Percentiles rank a stretch among this genome's conserved stretches.
Conservation (phyloP, 495 filamentous ascomycete species). For the Xylaria scruposa region DNA sequence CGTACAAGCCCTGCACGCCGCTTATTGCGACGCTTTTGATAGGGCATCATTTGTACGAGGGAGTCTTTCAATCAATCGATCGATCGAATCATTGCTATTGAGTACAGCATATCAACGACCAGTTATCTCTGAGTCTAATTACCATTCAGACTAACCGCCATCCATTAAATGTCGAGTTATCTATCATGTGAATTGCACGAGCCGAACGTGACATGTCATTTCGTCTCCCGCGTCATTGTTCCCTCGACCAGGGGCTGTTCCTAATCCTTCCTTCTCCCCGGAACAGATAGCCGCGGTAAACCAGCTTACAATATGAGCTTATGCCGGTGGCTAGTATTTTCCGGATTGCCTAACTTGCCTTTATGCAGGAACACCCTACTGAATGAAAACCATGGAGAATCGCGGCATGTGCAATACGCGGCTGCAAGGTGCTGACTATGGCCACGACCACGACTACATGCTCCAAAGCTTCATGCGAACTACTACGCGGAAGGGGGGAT, state of each 20-base stretch:
- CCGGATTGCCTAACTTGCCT: neutral
- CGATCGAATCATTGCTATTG: neutral
- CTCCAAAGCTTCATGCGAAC: neutral
- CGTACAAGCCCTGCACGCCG: conserved; percentile 13
- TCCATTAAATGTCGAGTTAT: neutral
- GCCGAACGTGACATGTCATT: neutral
- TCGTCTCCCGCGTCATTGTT: neutral
- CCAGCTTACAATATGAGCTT: neutral
- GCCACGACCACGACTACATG: neutral
- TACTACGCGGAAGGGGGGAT: neutral
- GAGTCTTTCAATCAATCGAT: neutral
- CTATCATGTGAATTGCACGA: neutral
- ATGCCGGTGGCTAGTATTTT: neutral
- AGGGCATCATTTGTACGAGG: neutral
- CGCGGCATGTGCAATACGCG: neutral
- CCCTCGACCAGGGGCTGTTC: neutral
- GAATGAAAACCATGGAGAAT: neutral
- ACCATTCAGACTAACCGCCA: neutral
- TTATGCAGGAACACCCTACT: conserved; percentile 1
- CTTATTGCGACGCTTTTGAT: conserved; percentile 7
- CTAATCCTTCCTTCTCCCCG: conserved; percentile 18
- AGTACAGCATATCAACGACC: neutral
- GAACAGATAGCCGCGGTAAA: conserved; percentile 22
- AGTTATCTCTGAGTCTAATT: neutral
- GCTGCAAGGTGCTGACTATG: conserved; percentile 16